Evolutionary conservation across 1,139 yeast species (phyloP).

Genomic region (Kodamaea derodonti): DNA sequence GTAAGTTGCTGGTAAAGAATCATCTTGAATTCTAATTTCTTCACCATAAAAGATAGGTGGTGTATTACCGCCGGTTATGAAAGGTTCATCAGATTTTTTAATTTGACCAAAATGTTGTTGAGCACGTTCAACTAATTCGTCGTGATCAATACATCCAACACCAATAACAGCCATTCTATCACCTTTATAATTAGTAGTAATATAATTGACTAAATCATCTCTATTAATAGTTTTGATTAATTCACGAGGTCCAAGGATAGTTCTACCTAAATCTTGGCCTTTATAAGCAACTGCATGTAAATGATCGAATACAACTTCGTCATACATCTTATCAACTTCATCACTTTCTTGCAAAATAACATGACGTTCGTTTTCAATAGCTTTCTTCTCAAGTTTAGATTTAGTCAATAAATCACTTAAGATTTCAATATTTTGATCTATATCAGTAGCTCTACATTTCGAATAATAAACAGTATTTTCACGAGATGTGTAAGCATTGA

Average conservation of each 20-base stretch:
- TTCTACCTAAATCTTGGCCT: slow-evolving; percentile 91
- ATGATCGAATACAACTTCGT: slow-evolving; percentile 96
- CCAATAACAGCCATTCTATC: slow-evolving; percentile 98
- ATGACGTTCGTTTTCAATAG: slow-evolving; percentile 93
- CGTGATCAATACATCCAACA: slow-evolving; percentile 90
- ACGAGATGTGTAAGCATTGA: slow-evolving; percentile 95
- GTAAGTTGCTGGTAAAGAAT: slow-evolving; percentile 82
- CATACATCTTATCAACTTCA: slow-evolving; percentile 97
- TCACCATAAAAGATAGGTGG: slow-evolving; percentile 82
- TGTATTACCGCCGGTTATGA: slow-evolving; percentile 74
- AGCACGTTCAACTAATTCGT: slow-evolving; percentile 73
- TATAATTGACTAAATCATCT: slow-evolving; percentile 73
- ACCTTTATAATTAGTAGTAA: slow-evolving; percentile 83
- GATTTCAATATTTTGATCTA: slow-evolving; percentile 83
- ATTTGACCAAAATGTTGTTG: slow-evolving; percentile 73
- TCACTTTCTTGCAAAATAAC: slow-evolving; percentile 95
- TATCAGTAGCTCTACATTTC: slow-evolving; percentile 74
- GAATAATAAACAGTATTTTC: slow-evolving; percentile 98
- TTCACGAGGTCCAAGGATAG: slow-evolving; percentile 93
- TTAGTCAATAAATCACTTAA: slow-evolving; percentile 84
- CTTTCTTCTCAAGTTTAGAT: slow-evolving; percentile 74
- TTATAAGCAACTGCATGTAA: slow-evolving; percentile 89
- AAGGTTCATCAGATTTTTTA: slow-evolving; percentile 58
- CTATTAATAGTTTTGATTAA: slow-evolving; percentile 78
- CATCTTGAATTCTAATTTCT: slow-evolving; percentile 80